Base-by-base conservation (phyloP, 139 green algal genomes). In the Coccomyxa sp. region DNA sequence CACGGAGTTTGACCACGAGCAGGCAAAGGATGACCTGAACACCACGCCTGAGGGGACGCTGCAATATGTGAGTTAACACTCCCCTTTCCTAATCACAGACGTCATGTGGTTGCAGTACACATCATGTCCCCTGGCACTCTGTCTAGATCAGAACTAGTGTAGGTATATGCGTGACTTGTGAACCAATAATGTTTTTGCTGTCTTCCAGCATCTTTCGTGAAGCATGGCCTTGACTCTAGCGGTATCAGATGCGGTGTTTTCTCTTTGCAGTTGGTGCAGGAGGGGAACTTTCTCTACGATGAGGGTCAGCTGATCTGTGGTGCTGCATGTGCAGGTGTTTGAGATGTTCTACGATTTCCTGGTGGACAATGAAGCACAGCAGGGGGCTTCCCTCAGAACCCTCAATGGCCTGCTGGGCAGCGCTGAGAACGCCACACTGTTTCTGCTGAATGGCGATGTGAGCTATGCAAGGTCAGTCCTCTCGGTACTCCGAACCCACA, bases 371-470 rank as follows among this genome's bases (percentile, higher is more conserved):
- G 64, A 71, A 29, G 64, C 64, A 34, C 64, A 71, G 64, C 64
- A 71, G 64, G 64, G 64, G 27, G 64, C 64, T 4, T 34, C 64
- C 1, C 27, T 36, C 29, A 18, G 18, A 39, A 81, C 70, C 36
- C 39, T 72, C 10, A 12, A 33, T 16, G 34, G 70, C 16, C 18
- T 75, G 70, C 22, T 75, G 35, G 18, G 14, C 34, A 44, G 33
- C n/a, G 7, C 70, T 24, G 54, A 37, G 7, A 80, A 80, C 69
- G n/a, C 18, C 68, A 55, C 77, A 40, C 78, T 83, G 70, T 8
- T 75, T n/a, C 29, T 83, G 27, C 73, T 71, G 38, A 76, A 83
- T 37, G 82, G 82, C 27, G 82, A 86, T 70, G 69, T 86, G 39
- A 75, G 72, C 55, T 86, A 86, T 75, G 82, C 78, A 34, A 80